Percentiles rank a stretch among this genome's conserved stretches.
Conservation (phyloP, 495 filamentous ascomycete species). For the Hyaloscypha variabilis region DNA sequence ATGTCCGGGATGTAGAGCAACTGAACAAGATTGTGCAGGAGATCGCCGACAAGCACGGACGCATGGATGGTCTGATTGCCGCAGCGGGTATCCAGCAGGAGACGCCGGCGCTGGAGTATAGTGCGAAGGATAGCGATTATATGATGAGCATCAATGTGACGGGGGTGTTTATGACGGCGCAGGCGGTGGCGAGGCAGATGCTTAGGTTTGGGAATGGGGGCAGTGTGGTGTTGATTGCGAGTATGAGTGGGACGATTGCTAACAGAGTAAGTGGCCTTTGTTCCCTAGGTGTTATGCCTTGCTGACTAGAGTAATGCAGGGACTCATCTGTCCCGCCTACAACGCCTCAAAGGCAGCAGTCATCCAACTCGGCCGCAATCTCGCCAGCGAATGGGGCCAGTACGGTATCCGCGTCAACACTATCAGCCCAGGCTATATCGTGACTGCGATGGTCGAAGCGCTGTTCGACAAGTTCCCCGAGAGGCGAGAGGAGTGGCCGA, state of each 20-base stretch:
- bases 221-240: slow-evolving; percentile 73
- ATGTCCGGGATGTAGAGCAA: slow-evolving; percentile 75
- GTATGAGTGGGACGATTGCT: slow-evolving; percentile 80
- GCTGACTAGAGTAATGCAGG: slow-evolving; percentile 44
- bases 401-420: slow-evolving; percentile 94
- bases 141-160: slow-evolving; percentile 78
- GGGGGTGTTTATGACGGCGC: slow-evolving; percentile 76
- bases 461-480: slow-evolving; percentile 68
- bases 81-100: slow-evolving; percentile 81
- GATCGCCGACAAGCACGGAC: slow-evolving; percentile 71
- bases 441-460: slow-evolving; percentile 72
- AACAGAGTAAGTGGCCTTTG: slow-evolving; percentile 56
- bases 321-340: slow-evolving; percentile 77
- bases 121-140: slow-evolving; percentile 55
- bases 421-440: slow-evolving; percentile 92
- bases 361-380: slow-evolving; percentile 79
- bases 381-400: slow-evolving; percentile 86
- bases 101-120: slow-evolving; percentile 69
- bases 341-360: slow-evolving; percentile 91
- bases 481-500: slow-evolving; percentile 60
- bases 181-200: slow-evolving; percentile 78
- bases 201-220: slow-evolving; percentile 58
- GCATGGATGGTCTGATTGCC: slow-evolving; percentile 80
- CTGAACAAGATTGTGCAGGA: slow-evolving; percentile 67
- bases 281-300: slow-evolving; percentile 24